Evolutionary conservation across 2,329 filamentous ascomycete genomes (phyloP).

Genomic region (Penicillium sp.): DNA sequence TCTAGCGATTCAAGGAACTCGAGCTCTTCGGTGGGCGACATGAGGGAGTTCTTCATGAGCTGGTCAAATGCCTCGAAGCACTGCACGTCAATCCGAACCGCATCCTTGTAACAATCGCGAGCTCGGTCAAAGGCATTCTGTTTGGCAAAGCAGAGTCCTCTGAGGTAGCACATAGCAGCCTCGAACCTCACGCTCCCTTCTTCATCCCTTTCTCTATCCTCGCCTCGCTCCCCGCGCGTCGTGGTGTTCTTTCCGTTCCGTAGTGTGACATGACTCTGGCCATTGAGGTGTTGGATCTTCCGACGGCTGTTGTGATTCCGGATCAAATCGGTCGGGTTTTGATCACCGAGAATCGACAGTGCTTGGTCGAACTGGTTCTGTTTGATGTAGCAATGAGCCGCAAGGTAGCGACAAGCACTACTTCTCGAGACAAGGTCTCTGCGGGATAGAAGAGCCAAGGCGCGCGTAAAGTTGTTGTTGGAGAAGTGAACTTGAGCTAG

Average conservation of each 20-base stretch:
- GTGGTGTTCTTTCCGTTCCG: conserved; percentile 54
- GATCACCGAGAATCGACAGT: conserved; percentile 82
- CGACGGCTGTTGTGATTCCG: conserved; percentile 68
- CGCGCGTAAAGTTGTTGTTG: conserved; percentile 91
- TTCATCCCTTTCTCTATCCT: conserved; percentile 71
- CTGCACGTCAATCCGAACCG: conserved; percentile 93
- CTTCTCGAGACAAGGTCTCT: conserved; percentile 82
- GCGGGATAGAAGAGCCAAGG: conserved; percentile 82
- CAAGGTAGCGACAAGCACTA: conserved; percentile 87
- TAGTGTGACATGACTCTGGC: conserved; percentile 57
- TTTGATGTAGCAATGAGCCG: conserved; percentile 92
- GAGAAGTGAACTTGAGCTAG: conserved; percentile 98
- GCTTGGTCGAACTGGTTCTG: conserved; percentile 91
- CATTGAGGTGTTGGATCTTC: conserved; percentile 72
- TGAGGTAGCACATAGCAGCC: conserved; percentile 94
- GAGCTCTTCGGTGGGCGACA: conserved; percentile 89
- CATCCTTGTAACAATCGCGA: conserved; percentile 98
- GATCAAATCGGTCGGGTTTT: conserved; percentile 90
- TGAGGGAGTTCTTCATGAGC: conserved; percentile 93
- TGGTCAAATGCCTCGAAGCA: conserved; percentile 99
- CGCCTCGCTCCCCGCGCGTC: conserved; percentile 61
- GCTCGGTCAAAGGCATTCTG: conserved; percentile 96
- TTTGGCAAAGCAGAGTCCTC: conserved; percentile 93
- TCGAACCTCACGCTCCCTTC: conserved; percentile 81
- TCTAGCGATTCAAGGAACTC: conserved; percentile 85